These are phyloP conservation scores for Crithidia brevicula DNA, from an alignment of 208 protist genomes.

Conservation along the genomic window DNA sequence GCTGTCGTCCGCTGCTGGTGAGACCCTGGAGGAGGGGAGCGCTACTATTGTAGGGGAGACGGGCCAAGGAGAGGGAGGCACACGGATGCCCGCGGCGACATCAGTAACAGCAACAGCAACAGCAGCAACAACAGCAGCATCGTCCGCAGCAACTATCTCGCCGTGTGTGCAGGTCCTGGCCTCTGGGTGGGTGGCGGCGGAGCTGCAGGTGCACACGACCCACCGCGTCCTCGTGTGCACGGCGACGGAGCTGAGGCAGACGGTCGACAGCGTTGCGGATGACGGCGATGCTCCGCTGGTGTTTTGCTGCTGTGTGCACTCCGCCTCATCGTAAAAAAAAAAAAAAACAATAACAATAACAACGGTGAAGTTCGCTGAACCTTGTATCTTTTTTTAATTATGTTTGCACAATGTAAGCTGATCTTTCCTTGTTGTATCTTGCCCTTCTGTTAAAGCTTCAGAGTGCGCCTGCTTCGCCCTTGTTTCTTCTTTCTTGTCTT, in stretches of 20 bases:
- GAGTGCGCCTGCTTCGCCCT: too few relatives aligned
- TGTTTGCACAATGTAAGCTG: too few relatives aligned
- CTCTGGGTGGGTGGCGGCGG: conserved; percentile 28
- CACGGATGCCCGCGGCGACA: too few relatives aligned
- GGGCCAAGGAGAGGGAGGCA: too few relatives aligned
- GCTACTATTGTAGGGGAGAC: too few relatives aligned
- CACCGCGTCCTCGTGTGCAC: conserved; percentile 25
- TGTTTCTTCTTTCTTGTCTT: too few relatives aligned
- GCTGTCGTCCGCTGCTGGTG: too few relatives aligned
- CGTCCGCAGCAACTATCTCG: not conserved
- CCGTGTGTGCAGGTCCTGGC: conserved; percentile 7
- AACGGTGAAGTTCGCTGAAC: too few relatives aligned
- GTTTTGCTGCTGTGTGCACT: conserved; percentile 23
- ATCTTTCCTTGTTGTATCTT: too few relatives aligned
- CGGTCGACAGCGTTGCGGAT: conserved; percentile 6
- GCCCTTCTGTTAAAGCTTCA: too few relatives aligned
- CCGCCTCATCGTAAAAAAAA: not conserved
- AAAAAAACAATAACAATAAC: not conserved
- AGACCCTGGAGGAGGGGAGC: too few relatives aligned
- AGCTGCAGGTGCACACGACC: conserved; percentile 38
- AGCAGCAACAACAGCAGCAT: not conserved
- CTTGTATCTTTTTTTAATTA: too few relatives aligned
- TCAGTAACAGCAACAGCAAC: not conserved
- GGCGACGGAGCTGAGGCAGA: conserved; percentile 22
- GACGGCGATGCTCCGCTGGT: conserved; percentile 29